Percentiles rank a stretch among this genome's conserved stretches.
Evolutionary conservation across 495 filamentous ascomycete species (phyloP).

Genomic region (Neurospora discreta): DNA sequence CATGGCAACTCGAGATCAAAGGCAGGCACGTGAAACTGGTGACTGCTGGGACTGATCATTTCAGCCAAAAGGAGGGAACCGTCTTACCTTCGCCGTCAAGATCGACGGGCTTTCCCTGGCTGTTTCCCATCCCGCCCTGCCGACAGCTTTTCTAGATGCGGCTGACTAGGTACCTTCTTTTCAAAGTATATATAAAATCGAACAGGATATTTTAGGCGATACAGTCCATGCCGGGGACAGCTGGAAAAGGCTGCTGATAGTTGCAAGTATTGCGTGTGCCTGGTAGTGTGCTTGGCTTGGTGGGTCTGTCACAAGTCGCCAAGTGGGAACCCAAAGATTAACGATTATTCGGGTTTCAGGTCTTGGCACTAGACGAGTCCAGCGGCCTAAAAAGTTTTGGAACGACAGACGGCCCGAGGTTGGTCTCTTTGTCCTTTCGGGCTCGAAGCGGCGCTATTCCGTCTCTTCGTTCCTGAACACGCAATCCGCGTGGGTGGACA

Average conservation of each 20-base stretch:
- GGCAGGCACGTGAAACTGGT: background rate
- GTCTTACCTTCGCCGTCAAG: conserved; percentile 82
- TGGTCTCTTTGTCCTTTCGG: background rate
- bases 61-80: background rate
- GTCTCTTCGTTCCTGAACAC: background rate
- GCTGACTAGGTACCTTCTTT: background rate
- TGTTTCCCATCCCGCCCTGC: conserved; percentile 66
- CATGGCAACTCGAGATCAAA: background rate
- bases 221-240: background rate
- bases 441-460: background rate
- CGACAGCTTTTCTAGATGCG: background rate
- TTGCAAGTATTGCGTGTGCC: background rate
- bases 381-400: background rate
- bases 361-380: background rate
- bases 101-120: conserved; percentile 83
- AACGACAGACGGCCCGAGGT: background rate
- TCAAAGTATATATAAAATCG: background rate
- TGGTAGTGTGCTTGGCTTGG: background rate
- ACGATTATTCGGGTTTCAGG: background rate
- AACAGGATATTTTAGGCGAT: background rate
- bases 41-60: background rate
- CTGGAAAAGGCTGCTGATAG: background rate
- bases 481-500: background rate
- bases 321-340: background rate
- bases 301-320: background rate